Evolutionary conservation across 2,329 filamentous ascomycete species (phyloP).

Genomic region (Furcasterigmium sp.): DNA sequence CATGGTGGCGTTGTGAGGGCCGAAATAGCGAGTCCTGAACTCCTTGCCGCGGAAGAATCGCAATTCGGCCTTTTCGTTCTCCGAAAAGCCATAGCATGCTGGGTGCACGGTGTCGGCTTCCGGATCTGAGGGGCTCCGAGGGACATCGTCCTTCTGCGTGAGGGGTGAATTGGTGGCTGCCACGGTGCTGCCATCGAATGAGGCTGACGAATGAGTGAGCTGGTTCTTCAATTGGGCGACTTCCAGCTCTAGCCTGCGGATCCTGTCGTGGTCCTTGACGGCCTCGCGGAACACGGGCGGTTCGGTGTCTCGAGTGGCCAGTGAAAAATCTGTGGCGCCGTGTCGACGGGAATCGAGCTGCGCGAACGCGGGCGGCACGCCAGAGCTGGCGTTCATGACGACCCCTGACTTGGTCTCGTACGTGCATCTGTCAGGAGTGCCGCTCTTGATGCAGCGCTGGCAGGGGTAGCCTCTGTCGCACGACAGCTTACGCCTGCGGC

Average conservation of each 20-base stretch:
- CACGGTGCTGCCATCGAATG: constrained; percentile 47
- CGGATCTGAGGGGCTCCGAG: constrained; percentile 24
- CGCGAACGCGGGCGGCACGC: constrained; percentile 36
- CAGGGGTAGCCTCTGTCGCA: constrained; percentile 58
- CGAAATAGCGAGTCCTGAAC: constrained; percentile 56
- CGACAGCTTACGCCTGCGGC: constrained; percentile 54
- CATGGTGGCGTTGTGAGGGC: constrained; percentile 55
- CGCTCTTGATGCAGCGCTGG: constrained; percentile 57
- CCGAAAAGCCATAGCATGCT: constrained; percentile 3
- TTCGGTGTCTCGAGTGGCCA: constrained; percentile 29
- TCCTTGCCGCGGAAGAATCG: constrained; percentile 54
- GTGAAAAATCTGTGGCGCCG: constrained; percentile 21
- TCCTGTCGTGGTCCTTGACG: constrained; percentile 50
- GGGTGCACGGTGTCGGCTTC: constrained; percentile 14
- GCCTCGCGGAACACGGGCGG: constrained; percentile 28
- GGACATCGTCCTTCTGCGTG: constrained; percentile 37
- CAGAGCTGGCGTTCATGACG: constrained; percentile 40
- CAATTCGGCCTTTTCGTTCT: constrained; percentile 45
- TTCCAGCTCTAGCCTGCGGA: constrained; percentile 54
- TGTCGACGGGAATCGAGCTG: constrained; percentile 31
- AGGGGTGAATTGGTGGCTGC: constrained; percentile 37
- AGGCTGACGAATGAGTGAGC: constrained; percentile 35
- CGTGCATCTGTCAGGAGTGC: constrained; percentile 53
- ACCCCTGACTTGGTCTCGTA: constrained; percentile 53
- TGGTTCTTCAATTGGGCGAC: constrained; percentile 50